Conservation (phyloP, 306 rosid species). For the Gillenia trifoliata region DNA sequence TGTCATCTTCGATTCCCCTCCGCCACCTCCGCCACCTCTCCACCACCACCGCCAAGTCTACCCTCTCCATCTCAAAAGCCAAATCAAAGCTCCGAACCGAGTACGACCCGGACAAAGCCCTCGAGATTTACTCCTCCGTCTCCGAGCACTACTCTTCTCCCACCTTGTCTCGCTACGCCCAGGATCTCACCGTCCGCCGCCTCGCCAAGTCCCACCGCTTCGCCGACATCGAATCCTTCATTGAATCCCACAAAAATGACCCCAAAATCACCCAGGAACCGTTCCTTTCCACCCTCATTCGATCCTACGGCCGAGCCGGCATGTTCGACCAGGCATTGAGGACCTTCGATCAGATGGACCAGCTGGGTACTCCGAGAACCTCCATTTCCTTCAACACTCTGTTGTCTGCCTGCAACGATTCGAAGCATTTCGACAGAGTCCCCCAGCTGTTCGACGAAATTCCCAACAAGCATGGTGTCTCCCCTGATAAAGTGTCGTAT, state of each 20-base stretch:
- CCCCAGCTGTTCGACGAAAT: slow-evolving; percentile 51
- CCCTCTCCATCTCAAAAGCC: slow-evolving; percentile 48
- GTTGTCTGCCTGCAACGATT: slow-evolving; percentile 37
- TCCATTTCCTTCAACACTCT: slow-evolving; percentile 54
- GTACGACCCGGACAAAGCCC: slow-evolving; percentile 60
- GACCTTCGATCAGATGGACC: slow-evolving; percentile 52
- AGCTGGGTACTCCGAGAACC: slow-evolving; percentile 55
- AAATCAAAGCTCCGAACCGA: slow-evolving; percentile 48
- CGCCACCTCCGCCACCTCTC: slow-evolving; percentile 46
- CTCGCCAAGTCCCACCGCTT: slow-evolving; percentile 55
- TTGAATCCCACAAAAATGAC: slow-evolving; percentile 61
- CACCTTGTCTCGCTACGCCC: slow-evolving; percentile 48
- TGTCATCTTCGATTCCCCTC: slow-evolving; percentile 36
- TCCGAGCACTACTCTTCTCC: slow-evolving; percentile 42
- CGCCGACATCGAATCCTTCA: slow-evolving; percentile 45
- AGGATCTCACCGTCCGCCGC: slow-evolving; percentile 60
- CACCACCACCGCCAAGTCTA: slow-evolving; percentile 13
- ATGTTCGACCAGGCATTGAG: slow-evolving; percentile 57
- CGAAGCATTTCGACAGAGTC: slow-evolving; percentile 36
- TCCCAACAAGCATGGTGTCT: slow-evolving; percentile 34
- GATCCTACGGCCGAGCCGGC: slow-evolving; percentile 59
- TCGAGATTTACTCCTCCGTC: slow-evolving; percentile 52
- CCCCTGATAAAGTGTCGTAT: slow-evolving; percentile 48
- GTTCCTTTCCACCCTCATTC: slow-evolving; percentile 50
- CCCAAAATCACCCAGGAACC: slow-evolving; percentile 54